Conservation (phyloP, 768 basidiomycete genomes). For the Russula compacta region DNA sequence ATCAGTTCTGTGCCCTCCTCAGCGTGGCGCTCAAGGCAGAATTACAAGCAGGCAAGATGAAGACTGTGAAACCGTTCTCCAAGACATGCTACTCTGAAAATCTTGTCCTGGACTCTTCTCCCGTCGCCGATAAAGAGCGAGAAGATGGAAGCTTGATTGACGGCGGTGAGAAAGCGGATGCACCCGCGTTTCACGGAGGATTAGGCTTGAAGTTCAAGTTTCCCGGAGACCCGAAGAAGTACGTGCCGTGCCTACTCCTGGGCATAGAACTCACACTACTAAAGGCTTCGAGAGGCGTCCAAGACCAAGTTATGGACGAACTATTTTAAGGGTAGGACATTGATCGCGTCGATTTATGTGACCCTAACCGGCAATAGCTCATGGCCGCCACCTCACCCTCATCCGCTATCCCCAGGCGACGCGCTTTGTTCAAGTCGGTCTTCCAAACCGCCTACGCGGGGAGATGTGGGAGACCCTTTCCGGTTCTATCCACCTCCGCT, state of each 20-base stretch:
- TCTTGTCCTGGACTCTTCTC: conserved; percentile 51
- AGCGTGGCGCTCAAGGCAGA: conserved; percentile 85
- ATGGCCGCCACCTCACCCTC: conserved; percentile 92
- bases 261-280: not conserved
- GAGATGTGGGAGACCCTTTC: conserved; percentile 98
- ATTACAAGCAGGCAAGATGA: conserved; percentile 88
- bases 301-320: conserved; percentile 95
- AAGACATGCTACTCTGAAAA: conserved; percentile 92
- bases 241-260: conserved; percentile 22
- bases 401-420: conserved; percentile 95
- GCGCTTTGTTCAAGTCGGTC: conserved; percentile 92
- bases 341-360: not conserved
- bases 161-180: conserved; percentile 44
- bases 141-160: conserved; percentile 59
- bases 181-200: conserved; percentile 63
- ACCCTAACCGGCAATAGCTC: conserved; percentile 40
- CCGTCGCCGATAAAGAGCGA: conserved; percentile 28
- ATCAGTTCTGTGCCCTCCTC: conserved; percentile 82
- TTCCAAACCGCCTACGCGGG: conserved; percentile 88
- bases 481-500: conserved; percentile 87
- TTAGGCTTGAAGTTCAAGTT: conserved; percentile 80
- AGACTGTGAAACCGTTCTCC: conserved; percentile 79
- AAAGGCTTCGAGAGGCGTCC: conserved; percentile 76
- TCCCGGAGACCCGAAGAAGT: conserved; percentile 91
- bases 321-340: conserved; percentile 62